Evolutionary conservation across 108 stramenopile species (phyloP).

Genomic region (Epithemia pelagica): DNA sequence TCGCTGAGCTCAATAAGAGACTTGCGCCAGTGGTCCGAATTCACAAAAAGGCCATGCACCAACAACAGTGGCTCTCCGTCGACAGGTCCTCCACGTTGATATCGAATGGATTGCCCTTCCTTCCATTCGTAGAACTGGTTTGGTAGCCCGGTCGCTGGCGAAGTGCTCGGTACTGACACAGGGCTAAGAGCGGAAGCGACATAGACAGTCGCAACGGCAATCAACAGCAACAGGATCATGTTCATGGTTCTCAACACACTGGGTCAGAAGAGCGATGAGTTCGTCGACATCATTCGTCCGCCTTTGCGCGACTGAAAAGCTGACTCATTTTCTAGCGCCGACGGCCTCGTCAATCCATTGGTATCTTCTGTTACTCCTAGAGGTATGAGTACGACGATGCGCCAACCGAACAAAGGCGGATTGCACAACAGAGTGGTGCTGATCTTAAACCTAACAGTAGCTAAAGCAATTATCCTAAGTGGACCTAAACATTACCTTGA

Average conservation of each 20-base stretch:
- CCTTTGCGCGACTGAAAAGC: too few species aligned
- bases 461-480: too few species aligned
- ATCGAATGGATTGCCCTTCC: slow-evolving; percentile 50
- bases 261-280: neutral
- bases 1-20: slow-evolving; percentile 47
- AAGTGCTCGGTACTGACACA: slow-evolving; percentile 27
- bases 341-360: too few species aligned
- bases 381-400: too few species aligned
- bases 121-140: slow-evolving; percentile 73
- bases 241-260: neutral
- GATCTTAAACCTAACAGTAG: too few species aligned
- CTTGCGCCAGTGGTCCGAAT: slow-evolving; percentile 81
- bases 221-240: neutral
- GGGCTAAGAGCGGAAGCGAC: neutral
- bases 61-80: slow-evolving; percentile 44
- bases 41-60: slow-evolving; percentile 82
- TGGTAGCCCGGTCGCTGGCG: slow-evolving; percentile 59
- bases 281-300: too few species aligned
- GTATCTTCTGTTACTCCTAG: too few species aligned
- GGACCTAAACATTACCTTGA: too few species aligned
- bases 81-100: slow-evolving; percentile 62
- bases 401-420: too few species aligned
- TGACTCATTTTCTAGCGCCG: too few species aligned
- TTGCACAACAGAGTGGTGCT: too few species aligned
- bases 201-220: neutral